Evolutionary conservation across 495 filamentous ascomycete species (phyloP), one percentile per base, ranked within the genome.

Genomic region (Aeminium ludgeri): DNA sequence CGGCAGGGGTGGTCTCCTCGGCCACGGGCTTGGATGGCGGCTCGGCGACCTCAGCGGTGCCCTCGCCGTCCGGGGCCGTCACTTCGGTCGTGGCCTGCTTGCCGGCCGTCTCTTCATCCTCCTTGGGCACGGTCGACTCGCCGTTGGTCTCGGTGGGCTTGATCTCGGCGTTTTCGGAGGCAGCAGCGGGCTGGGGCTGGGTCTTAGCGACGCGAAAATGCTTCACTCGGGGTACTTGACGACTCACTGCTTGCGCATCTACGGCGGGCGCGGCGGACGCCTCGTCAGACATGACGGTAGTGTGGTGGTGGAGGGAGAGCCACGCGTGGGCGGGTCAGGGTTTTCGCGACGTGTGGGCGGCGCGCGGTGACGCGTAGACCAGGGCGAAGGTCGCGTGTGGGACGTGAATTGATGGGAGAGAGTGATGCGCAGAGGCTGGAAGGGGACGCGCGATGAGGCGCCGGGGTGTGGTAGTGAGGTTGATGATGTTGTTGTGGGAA

Each of bases 41-140:
- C 32, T 45, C 43, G 16, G 35, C 34, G 12, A 41, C 44, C 39
- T 51, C 48, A 20, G 48, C 39, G 4, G 38, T 37, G 13, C 20
- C 40, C 19, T 34, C 48, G 18, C 48, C 48, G 28, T 46, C 44
- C 7, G 44, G 48, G 29, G 44, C 43, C 29, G 32, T 47, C 30
- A 43, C 44, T 35, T 46, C 48, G 7, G 48, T 47, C 38, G 48
- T 46, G 35, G 48, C 44, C 28, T 51, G 44, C 41, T 51, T 43
- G 44, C 43, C 44, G 3, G 44, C 43, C 12, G 27, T 44, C 40
- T 51, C 44, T 32, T 44, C 48, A 36, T 47, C 48, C 13, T 47
- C 44, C 44, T 46, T 51, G 10, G 44, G 28, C 19, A 46, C 30
- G 2, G 29, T 15, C 20, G 40, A 16, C 12, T 38, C 35, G 31